A percentile compares a stretch with the other conserved stretches of the same genome.
Conservation (phyloP, 352 stramenopile species). For the Paralagenidium karlingii region DNA sequence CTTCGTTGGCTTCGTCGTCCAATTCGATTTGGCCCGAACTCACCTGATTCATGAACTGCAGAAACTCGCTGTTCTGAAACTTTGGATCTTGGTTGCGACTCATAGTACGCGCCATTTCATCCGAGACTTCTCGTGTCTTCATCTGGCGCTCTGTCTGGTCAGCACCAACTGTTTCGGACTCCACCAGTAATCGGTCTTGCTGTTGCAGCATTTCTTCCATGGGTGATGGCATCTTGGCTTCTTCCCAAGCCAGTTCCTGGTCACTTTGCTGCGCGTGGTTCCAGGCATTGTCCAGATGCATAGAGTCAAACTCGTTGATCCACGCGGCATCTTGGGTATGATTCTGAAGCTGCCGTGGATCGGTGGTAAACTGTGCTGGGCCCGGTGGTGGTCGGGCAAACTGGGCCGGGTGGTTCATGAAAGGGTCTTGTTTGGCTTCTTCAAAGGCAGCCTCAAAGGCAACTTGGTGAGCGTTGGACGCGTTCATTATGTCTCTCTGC, state of each 20-base stretch:
- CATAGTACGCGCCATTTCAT: slow-evolving; percentile 66
- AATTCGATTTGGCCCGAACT: slow-evolving; percentile 56
- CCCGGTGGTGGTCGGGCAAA: slow-evolving; percentile 21
- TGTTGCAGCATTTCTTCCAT: slow-evolving; percentile 11
- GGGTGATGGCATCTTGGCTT: slow-evolving; percentile 22
- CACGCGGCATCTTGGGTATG: slow-evolving; percentile 29
- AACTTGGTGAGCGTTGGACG: slow-evolving; percentile 27
- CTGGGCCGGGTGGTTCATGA: no score
- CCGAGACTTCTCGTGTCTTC: slow-evolving; percentile 37
- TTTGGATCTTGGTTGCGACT: slow-evolving; percentile 64
- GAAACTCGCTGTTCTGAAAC: slow-evolving; percentile 79
- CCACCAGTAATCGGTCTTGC: slow-evolving; percentile 11
- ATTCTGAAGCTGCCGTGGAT: slow-evolving; percentile 17
- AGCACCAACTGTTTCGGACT: slow-evolving; percentile 29
- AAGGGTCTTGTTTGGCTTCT: slow-evolving; percentile 17
- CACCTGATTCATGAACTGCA: slow-evolving; percentile 80
- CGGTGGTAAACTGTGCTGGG: slow-evolving; percentile 15
- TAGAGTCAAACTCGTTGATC: slow-evolving; percentile 49
- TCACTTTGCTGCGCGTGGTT: slow-evolving; percentile 30
- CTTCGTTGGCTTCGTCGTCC: slow-evolving; percentile 65
- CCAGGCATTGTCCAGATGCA: slow-evolving; percentile 54
- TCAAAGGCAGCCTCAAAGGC: slow-evolving; percentile 31
- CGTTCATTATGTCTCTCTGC: slow-evolving; percentile 50
- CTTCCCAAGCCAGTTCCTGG: slow-evolving; percentile 50
- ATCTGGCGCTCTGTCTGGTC: slow-evolving; percentile 45